Conservation (phyloP, 2,329 filamentous ascomycete genomes). For the Aspergillus sp. region DNA sequence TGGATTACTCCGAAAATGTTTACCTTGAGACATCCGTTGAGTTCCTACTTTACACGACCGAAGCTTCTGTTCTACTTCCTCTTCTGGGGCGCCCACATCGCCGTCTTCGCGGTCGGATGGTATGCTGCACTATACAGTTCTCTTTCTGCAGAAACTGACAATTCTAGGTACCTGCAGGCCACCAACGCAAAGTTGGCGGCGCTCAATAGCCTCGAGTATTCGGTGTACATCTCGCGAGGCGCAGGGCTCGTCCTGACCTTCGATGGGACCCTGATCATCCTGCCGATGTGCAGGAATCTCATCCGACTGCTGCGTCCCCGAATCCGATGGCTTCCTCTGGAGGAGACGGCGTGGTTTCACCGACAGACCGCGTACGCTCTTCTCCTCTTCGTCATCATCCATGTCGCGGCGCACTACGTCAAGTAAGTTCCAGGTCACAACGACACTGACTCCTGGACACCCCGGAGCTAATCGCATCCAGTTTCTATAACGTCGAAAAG, state of each 20-base stretch:
- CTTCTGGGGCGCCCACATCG: conserved; percentile 77
- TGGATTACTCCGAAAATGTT: conserved; percentile 34
- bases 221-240: conserved; percentile 94
- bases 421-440: conserved; percentile 61
- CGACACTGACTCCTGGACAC: no score
- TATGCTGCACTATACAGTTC: conserved; percentile 48
- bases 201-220: conserved; percentile 79
- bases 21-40: conserved; percentile 41
- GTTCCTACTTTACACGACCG: conserved; percentile 62
- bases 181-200: conserved; percentile 66
- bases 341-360: conserved; percentile 97
- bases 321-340: conserved; percentile 83
- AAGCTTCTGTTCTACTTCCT: conserved; percentile 78
- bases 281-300: conserved; percentile 92
- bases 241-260: conserved; percentile 82
- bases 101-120: conserved; percentile 83
- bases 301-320: conserved; percentile 83
- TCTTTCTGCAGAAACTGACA: conserved; percentile 29
- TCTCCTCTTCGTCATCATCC: conserved; percentile 75
- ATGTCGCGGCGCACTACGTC: conserved; percentile 83
- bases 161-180: conserved; percentile 73
- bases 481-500: conserved; percentile 93
- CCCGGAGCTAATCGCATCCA: conserved; percentile 40
- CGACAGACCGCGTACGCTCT: conserved; percentile 88
- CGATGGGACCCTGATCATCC: conserved; percentile 81